phyloP scores from a whole-genome alignment of 495 filamentous ascomycete species.

The Penicillium fimorum region DNA sequence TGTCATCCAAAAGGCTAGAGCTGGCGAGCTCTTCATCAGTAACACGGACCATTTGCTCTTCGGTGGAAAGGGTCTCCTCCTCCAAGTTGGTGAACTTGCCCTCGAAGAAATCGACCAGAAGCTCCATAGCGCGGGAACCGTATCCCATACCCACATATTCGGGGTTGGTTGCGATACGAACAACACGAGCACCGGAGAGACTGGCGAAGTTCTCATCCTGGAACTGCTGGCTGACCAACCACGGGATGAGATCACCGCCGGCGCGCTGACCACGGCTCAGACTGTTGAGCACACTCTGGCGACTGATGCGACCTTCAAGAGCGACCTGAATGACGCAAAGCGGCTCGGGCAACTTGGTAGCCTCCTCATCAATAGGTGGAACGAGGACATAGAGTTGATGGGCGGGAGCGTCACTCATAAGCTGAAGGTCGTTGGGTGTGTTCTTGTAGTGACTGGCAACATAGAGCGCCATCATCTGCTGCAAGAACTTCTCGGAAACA shows the following conservation, averaged over 20 bases:
- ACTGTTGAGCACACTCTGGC: conserved; percentile 83
- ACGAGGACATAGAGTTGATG: conserved; percentile 96
- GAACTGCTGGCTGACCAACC: conserved; percentile 97
- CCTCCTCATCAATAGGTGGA: conserved; percentile 76
- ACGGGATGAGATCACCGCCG: conserved; percentile 94
- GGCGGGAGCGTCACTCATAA: conserved; percentile 96
- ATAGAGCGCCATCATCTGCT: conserved; percentile 97
- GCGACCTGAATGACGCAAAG: conserved; percentile 94
- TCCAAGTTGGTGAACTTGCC: conserved; percentile 86
- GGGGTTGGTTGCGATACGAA: conserved; percentile 95
- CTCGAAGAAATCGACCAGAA: conserved; percentile 90
- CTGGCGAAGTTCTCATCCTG: conserved; percentile 96
- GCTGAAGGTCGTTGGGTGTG: conserved; percentile 93
- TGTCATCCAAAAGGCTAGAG: conserved; percentile 76
- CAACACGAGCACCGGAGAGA: conserved; percentile 86
- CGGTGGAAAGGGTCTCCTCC: conserved; percentile 51
- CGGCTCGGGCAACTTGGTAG: conserved; percentile 81
- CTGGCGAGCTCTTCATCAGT: conserved; percentile 81
- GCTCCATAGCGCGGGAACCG: conserved; percentile 79
- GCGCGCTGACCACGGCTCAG: conserved; percentile 86
- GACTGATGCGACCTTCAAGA: conserved; percentile 91
- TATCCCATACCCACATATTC: conserved; percentile 95
- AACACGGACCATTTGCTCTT: conserved; percentile 68
- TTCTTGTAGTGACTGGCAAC: conserved; percentile 99
- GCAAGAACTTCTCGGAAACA: conserved; percentile 94